phyloP scores from a whole-genome alignment of 2,329 filamentous ascomycete genomes.

The Aspergillus sojae region DNA sequence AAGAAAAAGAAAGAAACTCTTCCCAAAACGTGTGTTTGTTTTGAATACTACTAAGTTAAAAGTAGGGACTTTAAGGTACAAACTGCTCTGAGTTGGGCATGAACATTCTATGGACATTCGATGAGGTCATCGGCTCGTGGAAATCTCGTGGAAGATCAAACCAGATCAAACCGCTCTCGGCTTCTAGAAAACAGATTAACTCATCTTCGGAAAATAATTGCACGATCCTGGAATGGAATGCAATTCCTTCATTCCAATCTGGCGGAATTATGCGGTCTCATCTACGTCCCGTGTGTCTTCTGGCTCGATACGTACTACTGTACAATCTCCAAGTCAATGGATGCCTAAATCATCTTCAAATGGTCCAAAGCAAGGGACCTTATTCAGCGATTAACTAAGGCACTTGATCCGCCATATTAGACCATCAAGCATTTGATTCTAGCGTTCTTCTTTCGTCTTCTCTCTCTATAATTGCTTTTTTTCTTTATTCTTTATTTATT shows the following conservation, averaged over 20 bases:
- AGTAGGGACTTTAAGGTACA: background rate
- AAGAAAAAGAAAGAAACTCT: background rate
- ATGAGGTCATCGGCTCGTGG: background rate
- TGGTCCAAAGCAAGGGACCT: background rate
- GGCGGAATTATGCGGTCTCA: background rate
- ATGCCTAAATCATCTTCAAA: background rate
- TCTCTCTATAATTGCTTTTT: background rate
- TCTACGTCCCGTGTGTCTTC: background rate
- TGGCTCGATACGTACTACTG: background rate
- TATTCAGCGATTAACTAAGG: constrained; percentile 3
- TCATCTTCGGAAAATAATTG: background rate
- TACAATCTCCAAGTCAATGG: background rate
- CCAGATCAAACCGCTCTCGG: background rate
- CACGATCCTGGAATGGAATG: background rate
- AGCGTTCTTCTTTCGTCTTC: constrained; percentile 10
- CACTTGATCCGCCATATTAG: background rate
- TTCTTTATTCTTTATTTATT: background rate
- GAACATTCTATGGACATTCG: background rate
- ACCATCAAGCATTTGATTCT: constrained; percentile 10
- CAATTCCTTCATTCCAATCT: background rate
- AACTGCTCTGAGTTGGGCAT: background rate
- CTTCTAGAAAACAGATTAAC: constrained; percentile 2
- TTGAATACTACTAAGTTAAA: background rate
- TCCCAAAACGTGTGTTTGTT: background rate
- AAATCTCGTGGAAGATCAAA: background rate